Percentiles rank a stretch among this genome's conserved stretches.
Evolutionary conservation across 176 grass and related monocot species (phyloP).

Genomic region (bread wheat (Triticum aestivum)): IWGSC_CS_RefSeq_v2.1 NC_057812.1:619930142-619930641

Average conservation of each 20-base stretch:
- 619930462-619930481: conserved; percentile 52
- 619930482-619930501: conserved; percentile 79
- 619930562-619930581: conserved; percentile 14
- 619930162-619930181: no score
- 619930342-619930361: no score
- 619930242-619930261: no score
- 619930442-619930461: conserved; percentile 61
- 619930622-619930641: conserved; percentile 85
- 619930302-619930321: no score
- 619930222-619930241: no score
- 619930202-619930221: no score
- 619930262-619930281: no score
- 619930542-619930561: conserved; percentile 73
- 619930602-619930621: conserved; percentile 82
- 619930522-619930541: conserved; percentile 75
- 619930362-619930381: conserved; percentile 3
- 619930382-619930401: conserved; percentile 73
- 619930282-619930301: no score
- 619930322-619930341: no score
- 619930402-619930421: conserved; percentile 82
- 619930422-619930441: conserved; percentile 79
- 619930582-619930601: background rate
- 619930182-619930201: no score
- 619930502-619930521: conserved; percentile 67
- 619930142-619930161: no score